Evolutionary conservation across 495 filamentous ascomycete species (phyloP).

Genomic region (Penicillium dipodomyicola): DNA sequence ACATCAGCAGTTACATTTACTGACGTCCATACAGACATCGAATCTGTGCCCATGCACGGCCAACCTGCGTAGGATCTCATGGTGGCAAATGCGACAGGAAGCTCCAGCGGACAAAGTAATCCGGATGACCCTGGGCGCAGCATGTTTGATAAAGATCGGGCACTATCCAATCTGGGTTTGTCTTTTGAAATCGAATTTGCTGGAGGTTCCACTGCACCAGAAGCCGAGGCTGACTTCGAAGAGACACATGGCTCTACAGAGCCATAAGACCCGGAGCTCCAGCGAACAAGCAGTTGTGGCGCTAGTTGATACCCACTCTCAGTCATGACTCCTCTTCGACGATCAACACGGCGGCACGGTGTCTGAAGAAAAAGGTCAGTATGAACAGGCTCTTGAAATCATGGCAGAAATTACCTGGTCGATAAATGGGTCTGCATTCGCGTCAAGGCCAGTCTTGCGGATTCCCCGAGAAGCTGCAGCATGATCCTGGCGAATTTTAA

Average conservation of each 20-base stretch:
- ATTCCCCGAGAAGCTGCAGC: background rate
- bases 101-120: slow-evolving; percentile 17
- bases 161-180: background rate
- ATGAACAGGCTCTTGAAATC: background rate
- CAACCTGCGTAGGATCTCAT: slow-evolving; percentile 18
- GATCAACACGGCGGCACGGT: background rate
- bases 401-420: slow-evolving; percentile 16
- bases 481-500: slow-evolving; percentile 16
- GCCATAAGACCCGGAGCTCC: slow-evolving; percentile 29
- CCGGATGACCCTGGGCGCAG: background rate
- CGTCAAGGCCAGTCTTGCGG: background rate
- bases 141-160: background rate
- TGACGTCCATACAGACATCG: slow-evolving; percentile 22
- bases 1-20: slow-evolving; percentile 29
- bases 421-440: slow-evolving; percentile 19
- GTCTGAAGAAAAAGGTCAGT: slow-evolving; percentile 4
- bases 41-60: slow-evolving; percentile 12
- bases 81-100: slow-evolving; percentile 23
- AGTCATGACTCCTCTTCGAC: background rate
- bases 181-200: background rate
- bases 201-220: background rate
- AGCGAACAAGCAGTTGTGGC: slow-evolving; percentile 20
- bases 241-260: slow-evolving; percentile 1
- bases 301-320: slow-evolving; percentile 3
- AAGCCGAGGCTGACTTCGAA: slow-evolving; percentile 1